Evolutionary conservation across 306 rosid species (phyloP), one percentile per base, ranked within the genome.

Genomic region (Gynostemma pentaphyllum): DNA sequence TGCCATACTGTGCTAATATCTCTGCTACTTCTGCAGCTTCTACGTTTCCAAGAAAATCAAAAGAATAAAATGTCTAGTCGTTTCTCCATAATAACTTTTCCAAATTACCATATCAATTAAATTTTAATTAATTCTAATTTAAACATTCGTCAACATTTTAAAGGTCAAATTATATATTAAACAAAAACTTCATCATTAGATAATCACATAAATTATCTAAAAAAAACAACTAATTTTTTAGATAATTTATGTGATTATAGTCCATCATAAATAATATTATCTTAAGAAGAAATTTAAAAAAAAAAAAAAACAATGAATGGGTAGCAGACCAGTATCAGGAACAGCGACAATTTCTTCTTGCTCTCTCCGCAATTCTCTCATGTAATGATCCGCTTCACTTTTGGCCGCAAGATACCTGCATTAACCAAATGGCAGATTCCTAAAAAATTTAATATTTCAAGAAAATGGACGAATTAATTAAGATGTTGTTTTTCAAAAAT

Each of bases 11-110:
- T 3, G 83, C 92, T 5, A 91, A 67, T 62, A 91, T 80, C 71
- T 83, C 89, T 55, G 83, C 95, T 39, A 91, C 87, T 76, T 91
- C 97, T 5, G 89, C 96, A 0, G 96, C 97, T 73, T 91, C 97
- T 91, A 77, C 30, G 61, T 29, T 45, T 7, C 1, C 3, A 22
- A 47, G 24, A 11, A 19, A 32, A 10, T 49, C 8, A 19, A 18
- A 18, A 18, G 7, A n/a, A 16, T 46, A n/a, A 32, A 32, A 3
- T 2, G 7, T 7, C 7, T 3, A 32, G 37, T 32, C 37, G 7
- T 32, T 32, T 32, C 9, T n/a, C 19, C 21, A 48, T 4, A 48
- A n/a, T 5, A 54, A 54, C 15, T 29, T 12, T 15, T 2, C 22
- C n/a, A n/a, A n/a, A n/a, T n/a, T n/a, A n/a, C n/a, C n/a, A n/a